Base-by-base conservation (phyloP, 176 grass and related monocot genomes). In the Cenchrus fungigraminus region DNA sequence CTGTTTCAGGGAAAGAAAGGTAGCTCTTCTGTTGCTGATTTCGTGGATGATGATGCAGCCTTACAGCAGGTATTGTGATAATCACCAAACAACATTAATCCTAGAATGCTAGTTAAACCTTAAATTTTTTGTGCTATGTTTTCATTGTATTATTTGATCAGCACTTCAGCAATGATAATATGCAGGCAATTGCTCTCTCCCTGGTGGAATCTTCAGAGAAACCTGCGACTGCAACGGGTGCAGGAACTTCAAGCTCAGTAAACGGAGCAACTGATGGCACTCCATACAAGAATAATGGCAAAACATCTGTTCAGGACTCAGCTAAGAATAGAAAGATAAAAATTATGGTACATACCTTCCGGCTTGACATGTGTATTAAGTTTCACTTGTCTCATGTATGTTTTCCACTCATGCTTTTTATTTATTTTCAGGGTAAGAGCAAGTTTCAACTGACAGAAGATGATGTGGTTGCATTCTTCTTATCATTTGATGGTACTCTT, bases 171-270 rank as follows among this genome's bases (percentile, higher is more conserved):
- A 54, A 71, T 51, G 37, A 79, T 71, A 37, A 81, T 78, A 60
- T 89, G 51, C 83, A 98, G 97, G 97, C 97, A 19, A 95, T 96
- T 88, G 93, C 89, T 81, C 88, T 98, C 50, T 95, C 93, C 82
- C 37, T 95, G 46, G 86, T 46, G 68, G 89, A 77, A 66, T 28
- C 78, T 82, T 78, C 73, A 49, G 85, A 86, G 54, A 85, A 43
- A 54, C 20, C 79, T 34, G 9, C 28, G 20, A 32, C 51, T 53
- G 28, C 83, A 81, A 11, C 46, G 6, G 25, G 11, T 79, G 73
- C 47, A 55, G 50, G 77, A 81, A 51, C 67, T 86, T 78, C 85
- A 32, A 72, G 58, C 47, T 51, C 28, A 53, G 54, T 40, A 83
- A 11, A 19, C 3, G 86, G 82, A 75, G 74, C 37, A 76, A 87